Evolutionary conservation across 2,329 filamentous ascomycete genomes (phyloP).

Genomic region (Ustulina deusta): DNA sequence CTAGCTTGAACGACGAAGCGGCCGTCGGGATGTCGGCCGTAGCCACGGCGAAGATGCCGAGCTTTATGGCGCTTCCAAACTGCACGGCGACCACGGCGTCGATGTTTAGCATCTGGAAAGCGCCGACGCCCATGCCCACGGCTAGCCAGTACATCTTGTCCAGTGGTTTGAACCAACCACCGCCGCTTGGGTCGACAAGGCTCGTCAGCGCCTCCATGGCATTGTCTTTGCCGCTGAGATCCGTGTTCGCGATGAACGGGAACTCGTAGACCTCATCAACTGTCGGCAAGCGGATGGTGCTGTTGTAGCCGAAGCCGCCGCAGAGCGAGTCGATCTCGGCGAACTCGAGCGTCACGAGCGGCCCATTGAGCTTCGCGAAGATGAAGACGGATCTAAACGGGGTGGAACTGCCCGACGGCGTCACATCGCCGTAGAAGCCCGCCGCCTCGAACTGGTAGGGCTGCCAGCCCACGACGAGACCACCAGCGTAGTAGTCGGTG

Average conservation of each 20-base stretch:
- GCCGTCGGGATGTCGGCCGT: constrained; percentile 48
- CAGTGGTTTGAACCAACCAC: constrained; percentile 51
- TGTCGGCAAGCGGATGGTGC: constrained; percentile 9
- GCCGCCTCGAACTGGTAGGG: constrained; percentile 56
- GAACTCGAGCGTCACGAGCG: constrained; percentile 17
- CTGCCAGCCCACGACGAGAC: constrained; percentile 51
- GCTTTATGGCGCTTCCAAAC: constrained; percentile 48
- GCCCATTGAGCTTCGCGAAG: constrained; percentile 21
- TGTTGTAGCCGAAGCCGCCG: constrained; percentile 26
- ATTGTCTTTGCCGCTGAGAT: background rate
- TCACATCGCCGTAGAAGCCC: constrained; percentile 54
- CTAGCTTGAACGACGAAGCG: constrained; percentile 43
- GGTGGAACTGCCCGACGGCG: constrained; percentile 19
- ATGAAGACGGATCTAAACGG: constrained; percentile 44
- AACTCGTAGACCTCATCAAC: constrained; percentile 15
- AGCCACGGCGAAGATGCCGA: constrained; percentile 53
- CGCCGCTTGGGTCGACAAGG: constrained; percentile 37
- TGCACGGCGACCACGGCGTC: constrained; percentile 54
- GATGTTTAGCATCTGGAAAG: constrained; percentile 55
- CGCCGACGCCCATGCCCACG: constrained; percentile 53
- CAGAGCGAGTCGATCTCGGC: constrained; percentile 7
- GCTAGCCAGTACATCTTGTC: constrained; percentile 54
- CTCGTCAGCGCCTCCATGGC: constrained; percentile 35
- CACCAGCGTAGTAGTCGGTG: constrained; percentile 54
- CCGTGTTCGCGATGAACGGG: constrained; percentile 4